Conservation (phyloP, 306 rosid genomes). For the Quillaja saponaria region DNA sequence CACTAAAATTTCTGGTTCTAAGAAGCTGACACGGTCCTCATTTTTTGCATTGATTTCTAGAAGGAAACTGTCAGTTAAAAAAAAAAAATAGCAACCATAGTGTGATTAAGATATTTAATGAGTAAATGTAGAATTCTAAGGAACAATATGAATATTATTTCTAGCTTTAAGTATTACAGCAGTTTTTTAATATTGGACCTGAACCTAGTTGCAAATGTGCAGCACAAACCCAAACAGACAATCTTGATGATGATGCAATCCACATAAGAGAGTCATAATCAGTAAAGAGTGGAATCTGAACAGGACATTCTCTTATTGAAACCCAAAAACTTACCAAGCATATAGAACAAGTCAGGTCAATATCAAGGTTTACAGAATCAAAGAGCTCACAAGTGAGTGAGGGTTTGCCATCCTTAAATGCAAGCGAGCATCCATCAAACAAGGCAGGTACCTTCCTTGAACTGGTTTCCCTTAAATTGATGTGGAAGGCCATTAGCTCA, state of each 20-base stretch:
- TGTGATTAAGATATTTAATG: not conserved
- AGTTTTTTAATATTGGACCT: not conserved
- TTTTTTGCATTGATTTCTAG: no score
- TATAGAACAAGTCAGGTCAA: constrained; percentile 87
- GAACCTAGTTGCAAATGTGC: not conserved
- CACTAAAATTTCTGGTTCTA: constrained; percentile 20
- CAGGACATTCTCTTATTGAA: not conserved
- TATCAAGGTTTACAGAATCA: constrained; percentile 76
- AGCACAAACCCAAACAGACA: not conserved
- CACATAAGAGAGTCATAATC: not conserved
- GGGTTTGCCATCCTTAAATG: constrained; percentile 70
- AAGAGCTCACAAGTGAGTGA: constrained; percentile 78
- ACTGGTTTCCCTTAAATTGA: constrained; percentile 73
- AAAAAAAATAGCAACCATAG: constrained; percentile 9
- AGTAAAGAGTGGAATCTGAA: not conserved
- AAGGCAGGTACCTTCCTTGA: constrained; percentile 42
- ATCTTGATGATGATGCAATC: constrained; percentile 2
- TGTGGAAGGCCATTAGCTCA: constrained; percentile 92
- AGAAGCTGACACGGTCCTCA: not conserved
- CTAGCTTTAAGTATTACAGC: constrained; percentile 1
- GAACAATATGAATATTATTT: not conserved
- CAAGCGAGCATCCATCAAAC: constrained; percentile 73
- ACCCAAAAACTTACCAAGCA: constrained; percentile 70
- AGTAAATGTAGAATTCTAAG: not conserved
- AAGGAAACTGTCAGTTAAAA: no score